Base-by-base conservation (phyloP, 2,329 filamentous ascomycete genomes). In the Myriosclerotinia curreyana region DNA sequence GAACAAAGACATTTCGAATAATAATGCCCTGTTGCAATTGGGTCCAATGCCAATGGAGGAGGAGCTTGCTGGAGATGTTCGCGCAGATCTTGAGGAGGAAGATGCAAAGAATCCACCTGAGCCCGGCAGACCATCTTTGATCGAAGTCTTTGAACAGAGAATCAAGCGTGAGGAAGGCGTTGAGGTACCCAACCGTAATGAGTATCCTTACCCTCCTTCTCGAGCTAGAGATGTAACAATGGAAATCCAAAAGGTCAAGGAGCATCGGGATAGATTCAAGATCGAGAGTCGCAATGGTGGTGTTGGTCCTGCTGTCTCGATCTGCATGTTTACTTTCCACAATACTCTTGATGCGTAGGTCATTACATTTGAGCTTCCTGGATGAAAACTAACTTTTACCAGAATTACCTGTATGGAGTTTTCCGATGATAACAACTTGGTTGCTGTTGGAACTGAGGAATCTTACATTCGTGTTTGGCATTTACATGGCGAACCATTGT, bases 301-400 rank as follows among this genome's bases (percentile, higher is more conserved):
- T 11, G 84, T 93, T 59, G 92, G 93, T 17, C 86, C 92, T 62
- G 87, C 88, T 34, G 82, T 97, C 66, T 96, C 92, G 72, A 88
- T 96, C 31, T 95, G 91, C 80, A 98, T 98, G 90, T 97, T 96
- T 75, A 99, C 95, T 0, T 96, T 98, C 74, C 95, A 99, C 80
- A 99, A 99, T 76, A 96, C 91, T 0, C 88, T 92, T 68, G 92
- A 96, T 76, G 90, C 86, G 91, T 93, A 79, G 80, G 85, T 62
- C 5, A 9, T 76, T 25, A 25, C 3, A 20, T 3, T 20, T 2
- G 52, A n/a, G 7, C 20, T n/a, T 61, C 64, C 66, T 12, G 55
- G 31, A 8, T 22, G 8, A 36, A 28, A 66, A n/a, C 58, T 62
- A 48, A 71, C 49, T 51, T 69, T 65, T 72, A 58, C 44, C 62